Evolutionary conservation across 2,329 filamentous ascomycete species (phyloP).

Genomic region (Domatiomyces catenatus): DNA sequence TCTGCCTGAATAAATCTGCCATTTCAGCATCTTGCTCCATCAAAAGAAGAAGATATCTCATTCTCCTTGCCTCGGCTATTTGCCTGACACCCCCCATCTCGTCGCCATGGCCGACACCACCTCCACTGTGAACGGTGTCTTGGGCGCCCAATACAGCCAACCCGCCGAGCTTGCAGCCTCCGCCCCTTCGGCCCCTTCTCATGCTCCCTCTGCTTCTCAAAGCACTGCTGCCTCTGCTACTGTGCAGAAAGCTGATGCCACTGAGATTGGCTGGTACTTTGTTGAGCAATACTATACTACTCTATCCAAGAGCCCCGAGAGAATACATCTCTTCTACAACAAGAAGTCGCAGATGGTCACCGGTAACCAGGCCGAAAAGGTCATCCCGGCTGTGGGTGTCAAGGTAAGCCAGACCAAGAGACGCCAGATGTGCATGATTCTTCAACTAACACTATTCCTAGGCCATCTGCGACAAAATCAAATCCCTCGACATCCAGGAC

Average conservation of each 20-base stretch:
- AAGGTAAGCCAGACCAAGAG: conserved; percentile 43
- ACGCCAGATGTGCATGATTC: not conserved
- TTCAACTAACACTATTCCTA: conserved; percentile 23
- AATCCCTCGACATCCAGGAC: conserved; percentile 82
- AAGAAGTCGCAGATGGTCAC: conserved; percentile 92
- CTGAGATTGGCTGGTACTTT: conserved; percentile 99
- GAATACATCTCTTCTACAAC: conserved; percentile 91
- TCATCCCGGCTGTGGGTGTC: conserved; percentile 73
- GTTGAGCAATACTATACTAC: conserved; percentile 99
- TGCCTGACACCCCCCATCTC: not conserved
- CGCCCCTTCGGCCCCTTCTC: conserved; percentile 12
- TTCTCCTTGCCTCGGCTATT: not conserved
- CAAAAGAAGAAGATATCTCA: not conserved
- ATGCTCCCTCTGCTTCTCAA: conserved; percentile 14
- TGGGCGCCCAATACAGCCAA: conserved; percentile 14
- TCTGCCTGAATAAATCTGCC: not conserved
- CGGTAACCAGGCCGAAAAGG: conserved; percentile 76
- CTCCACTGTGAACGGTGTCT: conserved; percentile 15
- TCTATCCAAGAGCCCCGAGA: conserved; percentile 82
- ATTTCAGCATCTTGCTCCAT: not conserved
- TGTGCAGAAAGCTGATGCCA: conserved; percentile 31
- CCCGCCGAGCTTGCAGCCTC: conserved; percentile 17
- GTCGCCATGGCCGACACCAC: conserved; percentile 14
- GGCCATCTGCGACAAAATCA: conserved; percentile 90
- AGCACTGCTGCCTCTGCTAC: conserved; percentile 12